phyloP scores from a whole-genome alignment of 2,329 filamentous ascomycete genomes.

The Gnomoniopsis sp. region DNA sequence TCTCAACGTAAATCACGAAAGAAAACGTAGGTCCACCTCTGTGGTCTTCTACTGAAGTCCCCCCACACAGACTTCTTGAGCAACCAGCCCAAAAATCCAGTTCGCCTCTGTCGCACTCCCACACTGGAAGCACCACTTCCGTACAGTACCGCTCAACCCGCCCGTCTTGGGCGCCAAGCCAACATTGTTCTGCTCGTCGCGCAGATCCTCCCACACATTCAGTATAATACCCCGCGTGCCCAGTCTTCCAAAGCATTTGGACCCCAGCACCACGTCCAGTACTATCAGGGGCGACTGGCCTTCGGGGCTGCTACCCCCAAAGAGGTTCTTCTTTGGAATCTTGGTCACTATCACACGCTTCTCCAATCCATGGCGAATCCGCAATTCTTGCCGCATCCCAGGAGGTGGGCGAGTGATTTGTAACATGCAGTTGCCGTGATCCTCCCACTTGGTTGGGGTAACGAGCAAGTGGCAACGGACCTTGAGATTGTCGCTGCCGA shows the following conservation, averaged over 20 bases:
- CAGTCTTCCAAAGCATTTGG: conserved; percentile 79
- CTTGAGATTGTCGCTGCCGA: conserved; percentile 76
- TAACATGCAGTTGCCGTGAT: conserved; percentile 80
- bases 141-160: conserved; percentile 51
- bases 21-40: neutral
- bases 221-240: conserved; percentile 84
- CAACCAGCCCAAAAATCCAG: conserved; percentile 55
- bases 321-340: conserved; percentile 54
- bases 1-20: neutral
- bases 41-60: conserved; percentile 1
- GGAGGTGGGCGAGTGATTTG: conserved; percentile 75
- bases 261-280: conserved; percentile 80
- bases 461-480: conserved; percentile 83
- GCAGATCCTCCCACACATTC: conserved; percentile 79
- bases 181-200: conserved; percentile 56
- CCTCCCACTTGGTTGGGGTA: conserved; percentile 77
- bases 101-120: conserved; percentile 48
- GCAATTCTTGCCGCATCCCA: conserved; percentile 55
- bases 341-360: conserved; percentile 81
- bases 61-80: conserved; percentile 49
- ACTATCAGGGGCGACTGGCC: conserved; percentile 57
- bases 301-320: conserved; percentile 33
- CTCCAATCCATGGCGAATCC: conserved; percentile 65
- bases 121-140: conserved; percentile 64
- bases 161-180: conserved; percentile 51